Conservation (phyloP, 192 early-diverging fungal genomes). For the Neocallimastix lanati region DNA sequence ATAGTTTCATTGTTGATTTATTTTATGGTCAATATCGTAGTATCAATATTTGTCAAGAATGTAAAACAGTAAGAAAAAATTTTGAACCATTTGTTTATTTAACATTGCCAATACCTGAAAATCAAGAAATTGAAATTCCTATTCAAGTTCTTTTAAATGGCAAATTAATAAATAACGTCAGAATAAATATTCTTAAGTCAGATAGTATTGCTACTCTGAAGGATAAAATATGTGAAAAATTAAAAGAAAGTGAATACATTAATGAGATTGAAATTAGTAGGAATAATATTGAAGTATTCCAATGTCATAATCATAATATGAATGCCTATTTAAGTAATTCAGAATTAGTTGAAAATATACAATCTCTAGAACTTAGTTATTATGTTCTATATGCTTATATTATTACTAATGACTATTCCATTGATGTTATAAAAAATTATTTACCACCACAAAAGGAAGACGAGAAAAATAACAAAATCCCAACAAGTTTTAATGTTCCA, state of each 20-base stretch:
- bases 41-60: conserved; percentile 6
- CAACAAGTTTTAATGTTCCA: not conserved
- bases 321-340: not conserved
- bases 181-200: not conserved
- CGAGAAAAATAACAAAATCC: not conserved
- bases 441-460: not conserved
- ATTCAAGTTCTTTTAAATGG: not conserved
- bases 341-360: not conserved
- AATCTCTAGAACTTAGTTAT: not conserved
- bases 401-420: not conserved
- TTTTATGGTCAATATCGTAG: conserved; percentile 50
- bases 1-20: conserved; percentile 57
- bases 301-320: not conserved
- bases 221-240: not conserved
- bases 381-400: not conserved
- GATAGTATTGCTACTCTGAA: not conserved
- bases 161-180: not conserved
- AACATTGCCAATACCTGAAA: conserved; percentile 55
- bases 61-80: conserved; percentile 7
- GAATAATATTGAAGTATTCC: not conserved
- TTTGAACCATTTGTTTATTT: conserved; percentile 74
- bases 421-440: not conserved
- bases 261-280: not conserved
- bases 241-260: not conserved
- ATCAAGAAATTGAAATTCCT: conserved; percentile 25